Evolutionary conservation across 2,329 filamentous ascomycete species (phyloP).

Genomic region (Emmonsia crescens): DNA sequence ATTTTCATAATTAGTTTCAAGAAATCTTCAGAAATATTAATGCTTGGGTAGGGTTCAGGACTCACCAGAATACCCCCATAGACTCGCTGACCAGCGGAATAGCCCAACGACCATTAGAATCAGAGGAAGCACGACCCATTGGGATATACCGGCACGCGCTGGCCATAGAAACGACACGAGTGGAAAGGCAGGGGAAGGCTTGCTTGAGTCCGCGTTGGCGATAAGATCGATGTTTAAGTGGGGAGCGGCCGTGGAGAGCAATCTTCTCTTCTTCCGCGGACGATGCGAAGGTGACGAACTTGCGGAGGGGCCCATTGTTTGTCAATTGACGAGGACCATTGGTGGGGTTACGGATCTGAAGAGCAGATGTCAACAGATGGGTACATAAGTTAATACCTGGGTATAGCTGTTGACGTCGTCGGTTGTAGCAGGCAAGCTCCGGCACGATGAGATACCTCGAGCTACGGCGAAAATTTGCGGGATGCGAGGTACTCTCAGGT

Average conservation of each 20-base stretch:
- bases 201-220: conserved; percentile 34
- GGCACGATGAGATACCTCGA: background rate
- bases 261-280: conserved; percentile 37
- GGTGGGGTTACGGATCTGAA: background rate
- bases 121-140: conserved; percentile 85
- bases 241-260: conserved; percentile 19
- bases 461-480: background rate
- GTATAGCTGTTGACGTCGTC: background rate
- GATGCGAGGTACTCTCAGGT: background rate
- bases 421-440: background rate
- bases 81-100: conserved; percentile 81
- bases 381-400: background rate
- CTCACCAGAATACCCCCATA: conserved; percentile 91
- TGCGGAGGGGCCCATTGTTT: conserved; percentile 18
- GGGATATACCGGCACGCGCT: conserved; percentile 65
- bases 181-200: conserved; percentile 63
- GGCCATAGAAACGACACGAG: conserved; percentile 93
- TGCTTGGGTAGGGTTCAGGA: background rate
- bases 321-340: background rate
- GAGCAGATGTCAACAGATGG: background rate
- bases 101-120: conserved; percentile 83
- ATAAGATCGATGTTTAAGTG: conserved; percentile 34
- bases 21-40: background rate
- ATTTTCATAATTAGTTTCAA: background rate
- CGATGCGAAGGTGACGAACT: conserved; percentile 26